Evolutionary conservation across 2,329 filamentous ascomycete species (phyloP), one percentile per base, ranked within the genome.

Genomic region (Elsinoe perseae): DNA sequence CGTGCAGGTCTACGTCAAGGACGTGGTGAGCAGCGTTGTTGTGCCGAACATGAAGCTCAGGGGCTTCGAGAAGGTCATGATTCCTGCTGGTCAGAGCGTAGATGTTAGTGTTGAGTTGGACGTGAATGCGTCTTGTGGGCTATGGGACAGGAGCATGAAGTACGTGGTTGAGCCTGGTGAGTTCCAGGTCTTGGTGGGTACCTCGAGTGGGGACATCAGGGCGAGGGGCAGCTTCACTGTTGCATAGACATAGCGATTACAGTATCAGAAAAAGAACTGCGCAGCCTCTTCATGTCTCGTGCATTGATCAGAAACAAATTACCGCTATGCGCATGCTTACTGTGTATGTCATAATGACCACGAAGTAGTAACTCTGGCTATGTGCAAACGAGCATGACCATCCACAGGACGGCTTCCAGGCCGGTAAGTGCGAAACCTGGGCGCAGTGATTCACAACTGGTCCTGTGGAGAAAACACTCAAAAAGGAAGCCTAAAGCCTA

Each of bases 131-230:
- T 67, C 81, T 60, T 54, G 52, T 21, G 80, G 80, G 0, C 63
- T 83, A 6, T 84, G 80, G 80, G 72, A 81, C 65, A 62, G 70
- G 10, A 73, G 69, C 30, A 85, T 87, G 82, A 72, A 84, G 67
- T 89, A 89, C 68, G 83, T 87, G 21, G 85, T 89, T 34, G 86
- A 89, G 75, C 79, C 80, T 2, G 86, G 86, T 1, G 77, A 83
- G 38, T 89, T 89, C 66, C 69, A 76, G 4, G 72, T 87, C 8
- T 73, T 77, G 56, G 78, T 85, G 14, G 86, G 84, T 1, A 69
- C 70, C n/a, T 78, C 73, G 60, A 84, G 81, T 61, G 71, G 71
- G 56, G 78, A 83, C 66, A 65, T 84, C 56, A 76, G 76, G 60
- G 73, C 72, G 0, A 83, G 80, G 63, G 74, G 75, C 30, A 84